Base-by-base conservation (phyloP, 2,329 filamentous ascomycete genomes). In the Stemphylium vesicarium region DNA sequence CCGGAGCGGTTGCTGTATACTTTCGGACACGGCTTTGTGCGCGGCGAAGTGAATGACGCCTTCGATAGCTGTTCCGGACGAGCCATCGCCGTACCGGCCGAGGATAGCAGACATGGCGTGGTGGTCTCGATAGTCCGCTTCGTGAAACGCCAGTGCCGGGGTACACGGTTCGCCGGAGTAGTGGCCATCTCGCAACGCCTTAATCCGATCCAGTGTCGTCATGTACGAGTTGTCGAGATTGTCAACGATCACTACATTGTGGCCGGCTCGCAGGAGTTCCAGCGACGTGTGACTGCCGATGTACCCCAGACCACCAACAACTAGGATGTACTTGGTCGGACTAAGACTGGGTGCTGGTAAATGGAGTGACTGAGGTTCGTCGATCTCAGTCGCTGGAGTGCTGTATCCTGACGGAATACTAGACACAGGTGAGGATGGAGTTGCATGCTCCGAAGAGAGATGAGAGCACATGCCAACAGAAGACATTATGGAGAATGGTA, bases 41-140 rank as follows among this genome's bases (percentile, higher is more conserved):
- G 85, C 85, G 4, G 86, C 85, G 62, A 88, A 88, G 65, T 88
- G 86, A 50, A 88, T 87, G 33, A 88, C 84, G 0, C 84, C 84
- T 2, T 76, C 74, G 60, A 87, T 85, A 20, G 72, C 78, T 1
- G 56, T 54, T 10, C 33, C 29, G 1, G 29, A 41, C 18, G 40
- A 32, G 32, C 50, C 81, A 74, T 43, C 36, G 22, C 29, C 32
- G 40, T 60, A 60, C 11, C 22, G 44, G 18, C 44, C 39, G 12
- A 62, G 29, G 10, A 57, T 45, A 10, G 39, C 11, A 36, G 43
- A 50, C 53, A 62, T 60, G 20, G 42, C 22, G 1, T 37, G n/a
- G 4, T n/a, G 18, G 15, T 57, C 42, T 41, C 75, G 75, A 58
- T 80, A 81, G 55, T 81, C 77, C 35, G 78, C 71, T 39, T 77